Evolutionary conservation across 805 yeast genomes (phyloP), one percentile per base, ranked within the genome.

Genomic region (Debaryomyces prosopidis): DNA sequence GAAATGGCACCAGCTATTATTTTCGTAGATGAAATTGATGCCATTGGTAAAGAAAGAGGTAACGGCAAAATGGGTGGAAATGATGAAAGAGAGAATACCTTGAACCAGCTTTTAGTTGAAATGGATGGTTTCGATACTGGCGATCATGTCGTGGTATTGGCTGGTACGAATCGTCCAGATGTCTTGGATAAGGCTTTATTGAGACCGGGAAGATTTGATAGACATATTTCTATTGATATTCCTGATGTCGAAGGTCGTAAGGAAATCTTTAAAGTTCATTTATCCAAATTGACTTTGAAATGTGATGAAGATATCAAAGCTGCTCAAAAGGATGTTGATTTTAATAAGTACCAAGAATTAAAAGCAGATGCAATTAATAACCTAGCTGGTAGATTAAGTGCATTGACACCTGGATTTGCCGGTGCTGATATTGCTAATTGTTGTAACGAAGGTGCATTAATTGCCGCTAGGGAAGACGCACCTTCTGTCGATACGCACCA

Each of bases 341-440:
- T 69, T 54, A 61, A 59, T 47, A 63, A 65, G 48, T 69, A 69
- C 50, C 73, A 71, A 49, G 69, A 67, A 33, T 54, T 68, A 44
- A 66, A 75, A 39, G 63, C 58, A 11, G 68, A 66, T 20, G 78
- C 77, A 31, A 62, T 79, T 34, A 84, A 82, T 20, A 79, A 76
- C 45, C 75, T 89, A 54, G 82, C 89, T 40, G 96, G 96, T 27
- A 81, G 91, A 66, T 74, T 90, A 47, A 91, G 96, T 19, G 91
- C 96, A 1, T 74, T 91, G 66, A 91, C 97, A 0, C 97, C 97
- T 0, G 97, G 97, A 0, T 90, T 90, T 63, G 83, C 96, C 6
- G 97, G 97, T 63, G 97, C 97, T 20, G 97, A 91, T 65, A 90
- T 90, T 62, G 96, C 97, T 46, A 90, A 90, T 67, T 87, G 88